These are phyloP conservation scores for Plantago major DNA, from an alignment of 257 asterid species.

Conservation along the genomic window DNA sequence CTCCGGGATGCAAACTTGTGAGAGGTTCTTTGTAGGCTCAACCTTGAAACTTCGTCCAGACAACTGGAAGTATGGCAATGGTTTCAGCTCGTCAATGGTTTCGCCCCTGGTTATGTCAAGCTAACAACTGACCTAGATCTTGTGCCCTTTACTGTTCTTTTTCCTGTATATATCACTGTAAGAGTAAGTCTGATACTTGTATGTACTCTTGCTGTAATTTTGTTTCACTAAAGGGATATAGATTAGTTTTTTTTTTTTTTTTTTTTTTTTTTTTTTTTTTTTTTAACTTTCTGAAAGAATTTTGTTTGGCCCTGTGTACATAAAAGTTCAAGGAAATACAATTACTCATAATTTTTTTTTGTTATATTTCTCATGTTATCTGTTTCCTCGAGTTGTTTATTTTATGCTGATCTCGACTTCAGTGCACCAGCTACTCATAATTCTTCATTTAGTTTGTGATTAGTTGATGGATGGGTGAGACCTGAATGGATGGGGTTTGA, in stretches of 20 bases:
- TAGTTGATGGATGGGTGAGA: too few relatives aligned
- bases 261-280: too few relatives aligned
- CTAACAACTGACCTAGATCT: conserved; percentile 24
- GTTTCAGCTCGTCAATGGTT: conserved; percentile 43
- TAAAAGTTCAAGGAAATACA: background rate
- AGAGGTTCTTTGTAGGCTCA: conserved; percentile 27
- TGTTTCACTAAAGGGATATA: background rate
- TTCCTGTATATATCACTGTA: background rate
- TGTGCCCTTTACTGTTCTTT: background rate
- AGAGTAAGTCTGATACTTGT: background rate
- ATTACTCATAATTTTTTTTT: too few relatives aligned
- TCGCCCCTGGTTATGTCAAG: conserved; percentile 68
- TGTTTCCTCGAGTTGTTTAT: too few relatives aligned
- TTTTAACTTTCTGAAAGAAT: background rate
- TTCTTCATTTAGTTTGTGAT: too few relatives aligned
- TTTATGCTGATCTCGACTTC: too few relatives aligned
- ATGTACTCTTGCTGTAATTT: conserved; percentile 13
- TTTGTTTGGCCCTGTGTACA: conserved; percentile 21
- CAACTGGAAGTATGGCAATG: conserved; percentile 55
- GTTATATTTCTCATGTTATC: too few relatives aligned
- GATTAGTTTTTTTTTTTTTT: too few relatives aligned
- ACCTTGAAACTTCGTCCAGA: conserved; percentile 48
- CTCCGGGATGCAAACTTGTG: conserved; percentile 21
- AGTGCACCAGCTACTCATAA: too few relatives aligned
- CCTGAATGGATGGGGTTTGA: too few relatives aligned